Base-by-base conservation (phyloP, 2,329 filamentous ascomycete species). In the Cyanodermella asteris region DNA sequence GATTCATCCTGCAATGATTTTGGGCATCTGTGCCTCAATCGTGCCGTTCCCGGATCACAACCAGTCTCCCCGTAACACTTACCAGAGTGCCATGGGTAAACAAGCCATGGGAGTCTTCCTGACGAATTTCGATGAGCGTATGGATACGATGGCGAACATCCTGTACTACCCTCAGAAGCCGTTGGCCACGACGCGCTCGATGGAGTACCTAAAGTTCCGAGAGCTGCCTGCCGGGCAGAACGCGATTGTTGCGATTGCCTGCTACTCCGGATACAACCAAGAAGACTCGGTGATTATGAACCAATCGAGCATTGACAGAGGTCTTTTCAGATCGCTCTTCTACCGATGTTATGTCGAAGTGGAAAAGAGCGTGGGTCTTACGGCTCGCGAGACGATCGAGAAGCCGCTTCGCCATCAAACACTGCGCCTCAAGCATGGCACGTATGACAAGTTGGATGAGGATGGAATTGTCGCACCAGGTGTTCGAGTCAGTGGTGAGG, bases 281-380 rank as follows among this genome's bases (percentile, higher is more conserved):
- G 87, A 97, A 80, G 87, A 97, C 69, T 97, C 87, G 37, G 84
- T 97, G 37, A 91, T 97, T 42, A 94, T 97, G 87, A 97, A 97
- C 50, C 87, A 97, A 56, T 93, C 81, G 55, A 91, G 81, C 50
- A 94, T 97, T 41, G 87, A 97, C 49, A 76, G 87, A 43, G 87
- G 87, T 34, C 61, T 97, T 4, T 97, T 97, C 72, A 69, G 90
- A 42, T 93, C 81, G 64, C 55, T 97, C 27, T 97, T 94, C 59
- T 97, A 91, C 65, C 72, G 90, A 38, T 81, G 84, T 7, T 97
- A 97, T 51, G 90, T 81, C 16, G 87, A 97, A 43, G 80, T 81
- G 36, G 87, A 97, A 55, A 94, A 94, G 61, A 74, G 80, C 36
- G 74, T 97, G 16, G 87, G 87, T 34, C 75, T 94, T 54, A 80